These are phyloP conservation scores for Trametes sp. DNA, from an alignment of 1,284 basidiomycete species.

Conservation along the genomic window DNA sequence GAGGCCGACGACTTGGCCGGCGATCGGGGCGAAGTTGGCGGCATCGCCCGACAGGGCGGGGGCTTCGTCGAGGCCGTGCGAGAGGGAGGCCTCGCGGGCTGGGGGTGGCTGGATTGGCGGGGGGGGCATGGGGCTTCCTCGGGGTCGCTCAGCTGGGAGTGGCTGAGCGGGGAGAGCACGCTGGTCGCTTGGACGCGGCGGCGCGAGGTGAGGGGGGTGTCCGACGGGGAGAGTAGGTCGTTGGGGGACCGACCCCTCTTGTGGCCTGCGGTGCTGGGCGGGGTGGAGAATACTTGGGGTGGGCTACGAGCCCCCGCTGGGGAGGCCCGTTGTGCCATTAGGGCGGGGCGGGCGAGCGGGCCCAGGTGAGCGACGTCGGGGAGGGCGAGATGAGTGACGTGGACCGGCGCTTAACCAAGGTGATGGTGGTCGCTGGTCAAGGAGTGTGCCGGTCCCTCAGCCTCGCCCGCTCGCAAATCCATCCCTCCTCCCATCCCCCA, in stretches of 20 bases:
- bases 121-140: neutral
- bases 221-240: neutral
- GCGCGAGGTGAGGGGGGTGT: neutral
- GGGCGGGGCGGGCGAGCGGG: neutral
- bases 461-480: neutral
- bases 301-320: neutral
- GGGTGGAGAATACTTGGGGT: neutral
- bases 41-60: neutral
- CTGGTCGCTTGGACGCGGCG: neutral
- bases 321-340: neutral
- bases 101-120: neutral
- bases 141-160: too few relatives aligned
- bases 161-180: neutral
- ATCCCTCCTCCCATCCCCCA: neutral
- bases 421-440: neutral
- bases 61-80: too few relatives aligned
- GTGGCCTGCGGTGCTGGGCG: neutral
- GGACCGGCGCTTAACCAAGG: neutral
- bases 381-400: neutral
- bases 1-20: neutral
- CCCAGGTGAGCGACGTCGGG: too few relatives aligned
- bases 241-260: neutral
- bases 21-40: neutral
- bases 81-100: too few relatives aligned
- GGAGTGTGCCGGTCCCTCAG: neutral